These are phyloP conservation scores for Tuber microsphaerosporum DNA, from an alignment of 495 filamentous ascomycete species.

Conservation along the genomic window DNA sequence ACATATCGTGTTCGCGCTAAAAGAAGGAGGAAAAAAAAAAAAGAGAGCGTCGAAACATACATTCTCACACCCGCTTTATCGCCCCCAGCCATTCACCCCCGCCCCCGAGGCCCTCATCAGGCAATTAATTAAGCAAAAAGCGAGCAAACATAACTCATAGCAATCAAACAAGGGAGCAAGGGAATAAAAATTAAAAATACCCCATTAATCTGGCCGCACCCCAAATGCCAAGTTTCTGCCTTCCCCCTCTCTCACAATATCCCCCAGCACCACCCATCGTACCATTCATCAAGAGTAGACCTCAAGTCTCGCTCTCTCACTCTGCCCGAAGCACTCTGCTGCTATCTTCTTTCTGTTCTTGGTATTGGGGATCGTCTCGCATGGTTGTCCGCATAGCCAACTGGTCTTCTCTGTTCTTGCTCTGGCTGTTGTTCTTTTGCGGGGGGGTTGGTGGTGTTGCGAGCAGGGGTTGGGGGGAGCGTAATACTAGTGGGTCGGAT, in stretches of 20 bases:
- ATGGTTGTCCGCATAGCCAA: conserved; percentile 35
- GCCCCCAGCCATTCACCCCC: neutral
- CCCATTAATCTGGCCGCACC: conserved; percentile 2
- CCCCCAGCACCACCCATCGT: conserved; percentile 9
- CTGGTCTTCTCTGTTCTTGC: conserved; percentile 10
- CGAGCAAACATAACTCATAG: neutral
- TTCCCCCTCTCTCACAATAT: neutral
- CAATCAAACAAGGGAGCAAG: neutral
- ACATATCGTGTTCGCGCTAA: neutral
- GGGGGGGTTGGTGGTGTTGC: neutral
- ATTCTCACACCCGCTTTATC: neutral
- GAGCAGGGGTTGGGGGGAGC: neutral
- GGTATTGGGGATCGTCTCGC: conserved; percentile 30
- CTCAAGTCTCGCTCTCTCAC: conserved; percentile 3
- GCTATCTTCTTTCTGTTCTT: conserved; percentile 20
- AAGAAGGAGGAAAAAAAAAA: neutral
- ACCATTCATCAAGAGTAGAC: conserved; percentile 4
- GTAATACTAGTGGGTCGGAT: neutral
- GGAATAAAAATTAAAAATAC: neutral
- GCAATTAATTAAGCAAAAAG: neutral
- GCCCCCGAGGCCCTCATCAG: neutral
- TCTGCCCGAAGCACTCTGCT: neutral
- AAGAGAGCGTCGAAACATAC: neutral
- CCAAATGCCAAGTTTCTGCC: conserved; percentile 25
- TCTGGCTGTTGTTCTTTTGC: conserved; percentile 7